Evolutionary conservation across 2,329 filamentous ascomycete genomes (phyloP).

Genomic region (Leptographium lundbergii): DNA sequence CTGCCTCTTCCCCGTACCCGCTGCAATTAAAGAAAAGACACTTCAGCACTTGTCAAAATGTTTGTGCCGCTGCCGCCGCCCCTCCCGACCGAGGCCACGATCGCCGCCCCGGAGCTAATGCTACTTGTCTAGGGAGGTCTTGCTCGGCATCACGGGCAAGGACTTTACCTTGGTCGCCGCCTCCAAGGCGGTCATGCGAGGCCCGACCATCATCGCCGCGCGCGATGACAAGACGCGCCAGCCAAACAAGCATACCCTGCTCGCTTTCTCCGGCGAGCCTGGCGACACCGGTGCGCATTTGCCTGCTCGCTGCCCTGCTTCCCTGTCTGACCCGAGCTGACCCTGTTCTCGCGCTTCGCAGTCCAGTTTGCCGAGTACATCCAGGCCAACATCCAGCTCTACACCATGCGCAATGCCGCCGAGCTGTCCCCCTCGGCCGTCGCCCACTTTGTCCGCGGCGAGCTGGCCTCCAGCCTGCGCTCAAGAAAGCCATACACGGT

Average conservation of each 20-base stretch:
- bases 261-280: conserved; percentile 92
- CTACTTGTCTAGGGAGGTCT: conserved; percentile 64
- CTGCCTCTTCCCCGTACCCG: neutral
- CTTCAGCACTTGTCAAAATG: neutral
- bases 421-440: conserved; percentile 83
- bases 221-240: conserved; percentile 91
- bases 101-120: neutral
- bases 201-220: conserved; percentile 88
- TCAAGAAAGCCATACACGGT: conserved; percentile 93
- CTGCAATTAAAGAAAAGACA: neutral
- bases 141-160: conserved; percentile 96
- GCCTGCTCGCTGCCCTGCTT: neutral
- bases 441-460: conserved; percentile 84
- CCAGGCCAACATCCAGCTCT: conserved; percentile 95
- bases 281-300: conserved; percentile 65
- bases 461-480: conserved; percentile 81
- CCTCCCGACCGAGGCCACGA: neutral
- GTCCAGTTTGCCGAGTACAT: conserved; percentile 99
- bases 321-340: neutral
- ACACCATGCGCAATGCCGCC: conserved; percentile 94
- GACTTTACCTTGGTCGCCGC: conserved; percentile 97
- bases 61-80: neutral
- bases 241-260: conserved; percentile 85
- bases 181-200: conserved; percentile 96
- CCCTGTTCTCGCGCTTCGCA: conserved; percentile 23